Evolutionary conservation across 177 flowering plant genomes (phyloP), one percentile per base, ranked within the genome.

Genomic region (Vitis hybrid): DNA sequence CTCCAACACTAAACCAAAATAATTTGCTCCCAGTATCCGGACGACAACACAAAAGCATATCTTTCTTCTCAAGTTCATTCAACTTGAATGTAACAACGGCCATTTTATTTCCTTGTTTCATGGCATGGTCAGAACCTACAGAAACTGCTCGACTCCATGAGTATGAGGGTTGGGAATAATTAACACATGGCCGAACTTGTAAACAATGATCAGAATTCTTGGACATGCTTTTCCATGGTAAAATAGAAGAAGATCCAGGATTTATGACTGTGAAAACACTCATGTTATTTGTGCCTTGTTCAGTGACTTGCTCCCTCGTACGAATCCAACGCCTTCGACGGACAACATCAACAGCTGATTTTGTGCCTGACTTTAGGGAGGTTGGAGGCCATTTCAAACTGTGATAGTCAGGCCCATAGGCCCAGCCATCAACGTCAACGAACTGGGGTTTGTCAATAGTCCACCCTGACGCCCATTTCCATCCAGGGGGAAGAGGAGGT

Each of bases 51-150:
- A 91, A 72, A 66, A 96, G 85, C 63, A 88, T 62, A 82, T 96
- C 99, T 75, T 87, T 91, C 82, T 96, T 96, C 90, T 94, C 95
- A 65, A 96, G 91, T 70, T 87, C 85, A 76, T 86, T 82, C 81
- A 96, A 75, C 84, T 70, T 87, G 66, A 96, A 82, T 52, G 66
- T 51, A 68, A 77, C 78, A 80, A 51, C 56, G 46, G 84, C 52
- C 21, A 70, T 50, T 68, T 79, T 80, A 68, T 74, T 83, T 69
- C 79, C 86, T 10, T 79, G 83, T 75, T 81, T 84, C 66, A 72
- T 60, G 52, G 83, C 76, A 75, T 64, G 81, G 52, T 77, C 77
- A 71, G 89, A 82, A 70, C 84, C 87, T 15, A 79, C 60, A 68
- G 86, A 69, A 66, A 87, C 84, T 27, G 85, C 73, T 66, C 61